These are phyloP conservation scores for Nakazawaea ambrosiae DNA, from an alignment of 805 yeast species.

Conservation along the genomic window DNA sequence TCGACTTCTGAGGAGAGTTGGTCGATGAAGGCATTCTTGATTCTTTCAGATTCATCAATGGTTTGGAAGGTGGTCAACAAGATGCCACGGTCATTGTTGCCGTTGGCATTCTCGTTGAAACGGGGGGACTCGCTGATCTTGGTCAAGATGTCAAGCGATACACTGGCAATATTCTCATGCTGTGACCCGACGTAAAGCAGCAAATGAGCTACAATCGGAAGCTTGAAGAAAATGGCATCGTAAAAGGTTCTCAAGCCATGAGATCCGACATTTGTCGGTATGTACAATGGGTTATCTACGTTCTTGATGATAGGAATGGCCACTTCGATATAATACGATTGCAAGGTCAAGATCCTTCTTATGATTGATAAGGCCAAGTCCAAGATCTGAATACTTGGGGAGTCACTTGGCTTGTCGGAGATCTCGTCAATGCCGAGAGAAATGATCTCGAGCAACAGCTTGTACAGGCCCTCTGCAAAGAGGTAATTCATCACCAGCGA, in stretches of 20 bases:
- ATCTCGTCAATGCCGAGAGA: constrained; percentile 55
- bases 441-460: constrained; percentile 48
- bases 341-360: constrained; percentile 39
- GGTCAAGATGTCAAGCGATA: constrained; percentile 46
- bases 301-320: constrained; percentile 43
- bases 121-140: constrained; percentile 41
- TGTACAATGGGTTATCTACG: constrained; percentile 29
- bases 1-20: constrained; percentile 48
- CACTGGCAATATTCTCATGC: constrained; percentile 41
- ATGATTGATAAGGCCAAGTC: constrained; percentile 37
- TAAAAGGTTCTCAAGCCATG: constrained; percentile 59
- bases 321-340: constrained; percentile 52
- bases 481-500: constrained; percentile 55
- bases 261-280: constrained; percentile 40
- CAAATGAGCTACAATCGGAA: constrained; percentile 67
- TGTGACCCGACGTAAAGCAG: constrained; percentile 67
- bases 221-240: constrained; percentile 64
- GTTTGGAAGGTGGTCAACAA: constrained; percentile 66
- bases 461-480: constrained; percentile 52
- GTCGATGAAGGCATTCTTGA: constrained; percentile 63
- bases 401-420: constrained; percentile 27
- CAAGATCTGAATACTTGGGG: constrained; percentile 30
- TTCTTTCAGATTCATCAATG: constrained; percentile 70
- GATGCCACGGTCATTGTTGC: constrained; percentile 42
- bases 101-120: constrained; percentile 27